Base-by-base conservation (phyloP, 306 rosid species). In the Malus fusca region DNA sequence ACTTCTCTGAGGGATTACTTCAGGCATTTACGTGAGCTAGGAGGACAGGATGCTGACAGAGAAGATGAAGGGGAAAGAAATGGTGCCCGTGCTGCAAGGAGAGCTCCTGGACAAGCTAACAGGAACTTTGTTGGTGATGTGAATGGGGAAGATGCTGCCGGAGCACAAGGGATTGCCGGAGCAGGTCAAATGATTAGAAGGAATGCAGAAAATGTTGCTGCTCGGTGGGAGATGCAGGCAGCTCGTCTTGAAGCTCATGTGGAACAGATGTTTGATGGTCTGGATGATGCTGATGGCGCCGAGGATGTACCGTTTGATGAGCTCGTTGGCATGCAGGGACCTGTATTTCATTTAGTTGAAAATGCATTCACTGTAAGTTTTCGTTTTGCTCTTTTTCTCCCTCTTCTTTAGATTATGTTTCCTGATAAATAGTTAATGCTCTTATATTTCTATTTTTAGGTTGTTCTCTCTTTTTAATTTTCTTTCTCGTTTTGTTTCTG, bases 261-360 rank as follows among this genome's bases (percentile, higher is more conserved):
- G 61, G 99, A 92, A 82, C 98, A 95, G 83, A 96, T 96, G 89
- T 92, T 96, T 88, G 99, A 96, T 84, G 99, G 98, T 76, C 73
- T 96, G 76, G 99, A 96, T 79, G 98, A 96, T 69, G 99, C 93
- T 22, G 99, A 96, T 83, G 99, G 99, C 64, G 98, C 99, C 40
- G 99, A 96, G 85, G 99, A 96, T 89, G 99, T 96, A 26, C 99
- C 99, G 58, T 96, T 96, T 78, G 99, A 96, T 85, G 98, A 96
- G 88, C 98, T 96, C 55, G 98, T 96, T 70, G 99, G 99, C 87
- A 96, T 96, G 99, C 98, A 96, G 91, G 99, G 99, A 75, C 99
- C 99, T 69, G 97, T 96, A 77, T 96, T 96, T 87, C 99, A 92
- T 90, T 86, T 96, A 84, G 97, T 96, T 84, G 98, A 96, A 84